phyloP scores from a whole-genome alignment of 306 rosid species.

The Inga oerstediana region DNA sequence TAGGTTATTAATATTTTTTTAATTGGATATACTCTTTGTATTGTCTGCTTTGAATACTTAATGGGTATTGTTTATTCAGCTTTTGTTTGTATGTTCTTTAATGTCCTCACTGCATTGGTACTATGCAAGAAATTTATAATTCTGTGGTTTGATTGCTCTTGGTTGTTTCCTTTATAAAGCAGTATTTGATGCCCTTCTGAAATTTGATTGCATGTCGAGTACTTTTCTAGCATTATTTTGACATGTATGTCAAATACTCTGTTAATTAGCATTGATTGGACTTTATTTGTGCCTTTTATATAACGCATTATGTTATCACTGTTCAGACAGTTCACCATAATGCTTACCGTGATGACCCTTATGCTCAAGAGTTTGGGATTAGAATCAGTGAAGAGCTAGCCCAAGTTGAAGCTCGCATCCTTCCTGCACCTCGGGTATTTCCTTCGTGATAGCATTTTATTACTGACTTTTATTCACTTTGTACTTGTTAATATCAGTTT shows the following conservation, averaged over 20 bases:
- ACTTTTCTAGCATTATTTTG: background rate
- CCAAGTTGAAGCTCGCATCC: constrained; percentile 96
- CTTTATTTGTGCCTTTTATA: background rate
- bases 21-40: background rate
- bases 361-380: constrained; percentile 90
- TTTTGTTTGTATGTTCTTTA: background rate
- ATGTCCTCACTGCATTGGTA: background rate
- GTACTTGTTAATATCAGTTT: background rate
- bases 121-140: background rate
- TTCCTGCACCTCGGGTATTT: constrained; percentile 91
- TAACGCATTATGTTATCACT: background rate
- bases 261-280: background rate
- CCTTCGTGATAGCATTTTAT: background rate
- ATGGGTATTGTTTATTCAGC: background rate
- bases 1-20: background rate
- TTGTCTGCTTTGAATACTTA: background rate
- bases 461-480: background rate
- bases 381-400: constrained; percentile 88
- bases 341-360: constrained; percentile 81
- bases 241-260: too few species aligned
- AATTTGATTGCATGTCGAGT: background rate
- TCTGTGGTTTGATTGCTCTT: too few species aligned
- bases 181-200: background rate
- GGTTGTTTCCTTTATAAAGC: background rate
- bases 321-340: constrained; percentile 82